Base-by-base conservation (phyloP, 2,329 filamentous ascomycete genomes). In the Dactylella cylindrospora region DNA sequence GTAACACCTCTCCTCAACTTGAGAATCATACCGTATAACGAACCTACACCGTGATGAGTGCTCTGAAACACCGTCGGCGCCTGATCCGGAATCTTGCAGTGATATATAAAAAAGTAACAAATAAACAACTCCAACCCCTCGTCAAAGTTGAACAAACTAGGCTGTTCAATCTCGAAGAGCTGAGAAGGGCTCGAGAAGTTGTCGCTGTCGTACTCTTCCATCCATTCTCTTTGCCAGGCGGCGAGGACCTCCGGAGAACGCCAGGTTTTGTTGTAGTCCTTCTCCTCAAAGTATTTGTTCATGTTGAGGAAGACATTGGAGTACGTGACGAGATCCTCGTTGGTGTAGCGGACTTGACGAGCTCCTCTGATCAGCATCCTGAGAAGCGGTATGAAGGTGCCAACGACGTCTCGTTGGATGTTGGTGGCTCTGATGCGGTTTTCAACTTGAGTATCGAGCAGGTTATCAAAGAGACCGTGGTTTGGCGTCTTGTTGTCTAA, bases 1-100 rank as follows among this genome's bases (percentile, higher is more conserved):
- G 79, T 82, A 54, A 79, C 80, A 53, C 78, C 77, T 20, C 79
- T 76, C 70, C 81, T 81, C 65, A 83, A 74, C 71, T 83, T 83
- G 70, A 80, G 81, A 7, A 83, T 76, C 57, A 83, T 78, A 26
- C 81, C 81, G 55, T 83, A 83, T 0, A 80, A 78, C 3, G 79
- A 80, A 49, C 79, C 79, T 33, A 81, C 79, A 59, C 79, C 80
- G 70, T 84, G 81, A 67, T 84, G 81, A 2, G 81, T 82, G 23
- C 80, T 80, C 69, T 84, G 81, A 69, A 83, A 83, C 3, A 83
- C 79, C n/a, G 75, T 75, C 0, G 81, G 81, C 20, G 79, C 76
- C 59, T 77, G 75, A 38, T 80, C 78, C 0, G 79, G 79, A 3
- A 81, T 77, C 1, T 76, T 77, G 17, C 81, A 77, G 0, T 79